Evolutionary conservation across 1,284 basidiomycete genomes (phyloP), one percentile per base, ranked within the genome.

Genomic region (Abortiporus biennis): DNA sequence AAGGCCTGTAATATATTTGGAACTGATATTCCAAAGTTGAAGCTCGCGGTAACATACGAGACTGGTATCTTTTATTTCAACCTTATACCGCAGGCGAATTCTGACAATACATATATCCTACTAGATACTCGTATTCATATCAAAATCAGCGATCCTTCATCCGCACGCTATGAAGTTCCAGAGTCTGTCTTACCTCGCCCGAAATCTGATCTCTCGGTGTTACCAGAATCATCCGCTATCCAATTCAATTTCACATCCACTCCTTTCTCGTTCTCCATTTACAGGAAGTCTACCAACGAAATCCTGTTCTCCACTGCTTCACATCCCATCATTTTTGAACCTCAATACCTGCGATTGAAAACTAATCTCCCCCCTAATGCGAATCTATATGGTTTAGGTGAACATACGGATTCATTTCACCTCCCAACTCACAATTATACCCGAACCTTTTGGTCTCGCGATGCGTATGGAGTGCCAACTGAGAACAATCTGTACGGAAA

Each of bases 361-460:
- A 79, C 77, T 19, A 54, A 48, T 42, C 58, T 82, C 1, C 76
- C 78, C 1, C 42, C 55, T 5, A 63, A 74, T 29, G 76, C 85
- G 32, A 85, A 89, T 60, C 72, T 89, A 43, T 89, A 88, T 52
- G 87, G 87, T 2, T 70, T 90, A 3, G 86, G 85, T 16, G 85
- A 90, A 56, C 78, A 84, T 58, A 78, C 81, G 5, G 74, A 84
- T 44, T 55, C 72, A 0, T 85, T 85, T 70, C 72, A 74, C 19
- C 71, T 86, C 13, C 66, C 79, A 21, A 71, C 74, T 0, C 61
- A 72, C 47, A 78, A 82, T 54, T 76, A 72, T 29, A 80, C 79
- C 2, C 71, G 80, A 23, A 83, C 83, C 1, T 52, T 85, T 21
- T 85, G 81, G 78, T 76, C 74, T 22, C 72, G 83, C 42, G 82